These are phyloP conservation scores for Ceratopteris richardii DNA, from an alignment of 75 land plant species.

Conservation along the genomic window DNA sequence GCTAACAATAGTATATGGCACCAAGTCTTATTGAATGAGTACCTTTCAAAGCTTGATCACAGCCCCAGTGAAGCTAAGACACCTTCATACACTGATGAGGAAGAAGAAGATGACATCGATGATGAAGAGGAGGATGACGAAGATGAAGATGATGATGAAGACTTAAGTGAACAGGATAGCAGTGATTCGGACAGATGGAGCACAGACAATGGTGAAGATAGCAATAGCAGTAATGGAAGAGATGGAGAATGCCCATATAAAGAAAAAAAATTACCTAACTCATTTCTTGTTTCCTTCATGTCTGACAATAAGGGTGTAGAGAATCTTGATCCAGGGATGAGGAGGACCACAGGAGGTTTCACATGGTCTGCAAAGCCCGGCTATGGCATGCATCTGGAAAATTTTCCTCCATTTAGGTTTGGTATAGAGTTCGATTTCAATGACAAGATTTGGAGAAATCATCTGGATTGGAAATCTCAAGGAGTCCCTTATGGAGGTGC, in stretches of 20 bases:
- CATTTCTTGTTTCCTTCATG: constrained; percentile 15
- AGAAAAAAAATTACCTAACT: background rate
- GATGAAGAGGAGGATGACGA: constrained; percentile 21
- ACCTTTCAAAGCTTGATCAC: constrained; percentile 12
- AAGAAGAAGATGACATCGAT: constrained; percentile 27
- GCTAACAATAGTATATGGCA: constrained; percentile 37
- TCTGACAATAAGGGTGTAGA: constrained; percentile 7
- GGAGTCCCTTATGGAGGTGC: constrained; percentile 28
- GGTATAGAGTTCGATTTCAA: constrained; percentile 25
- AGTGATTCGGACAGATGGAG: constrained; percentile 30
- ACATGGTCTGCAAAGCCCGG: constrained; percentile 32
- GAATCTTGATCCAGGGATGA: constrained; percentile 11
- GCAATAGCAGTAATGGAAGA: constrained; percentile 7
- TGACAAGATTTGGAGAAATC: constrained; percentile 17
- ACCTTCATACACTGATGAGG: constrained; percentile 10
- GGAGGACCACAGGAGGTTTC: constrained; percentile 30
- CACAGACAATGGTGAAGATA: constrained; percentile 18
- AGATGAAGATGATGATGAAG: constrained; percentile 33
- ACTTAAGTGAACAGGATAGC: constrained; percentile 23
- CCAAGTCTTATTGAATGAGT: constrained; percentile 19
- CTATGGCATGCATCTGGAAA: constrained; percentile 20
- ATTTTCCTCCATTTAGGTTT: constrained; percentile 40
- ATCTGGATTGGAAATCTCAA: constrained; percentile 4
- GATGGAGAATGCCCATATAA: background rate
- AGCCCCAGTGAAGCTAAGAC: constrained; percentile 4